Conservation (phyloP, 371 early-diverging fungal species). For the Dichotomocladium elegans region DNA sequence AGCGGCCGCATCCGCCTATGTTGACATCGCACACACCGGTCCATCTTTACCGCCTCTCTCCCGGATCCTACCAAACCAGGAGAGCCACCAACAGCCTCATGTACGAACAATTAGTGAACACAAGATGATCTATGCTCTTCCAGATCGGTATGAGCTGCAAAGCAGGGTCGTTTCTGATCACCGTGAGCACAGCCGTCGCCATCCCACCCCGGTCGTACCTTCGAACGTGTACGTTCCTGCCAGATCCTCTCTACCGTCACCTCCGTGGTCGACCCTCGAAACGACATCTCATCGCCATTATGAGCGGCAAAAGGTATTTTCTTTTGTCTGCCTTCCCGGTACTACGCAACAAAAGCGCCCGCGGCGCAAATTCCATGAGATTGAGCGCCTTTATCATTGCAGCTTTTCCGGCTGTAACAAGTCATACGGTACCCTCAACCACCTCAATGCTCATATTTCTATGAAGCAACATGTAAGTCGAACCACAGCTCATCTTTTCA, state of each 20-base stretch:
- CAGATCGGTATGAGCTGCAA: neutral
- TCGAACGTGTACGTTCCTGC: neutral
- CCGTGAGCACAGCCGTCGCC: neutral
- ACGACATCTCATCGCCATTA: slow-evolving; percentile 1
- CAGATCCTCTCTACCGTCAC: slow-evolving; percentile 14
- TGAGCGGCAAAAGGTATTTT: slow-evolving; percentile 45
- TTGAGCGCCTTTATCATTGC: slow-evolving; percentile 70
- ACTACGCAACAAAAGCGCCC: slow-evolving; percentile 64
- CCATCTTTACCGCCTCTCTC: slow-evolving; percentile 46
- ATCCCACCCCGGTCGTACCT: neutral
- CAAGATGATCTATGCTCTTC: neutral
- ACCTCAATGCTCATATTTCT: slow-evolving; percentile 68
- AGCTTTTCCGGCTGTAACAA: slow-evolving; percentile 60
- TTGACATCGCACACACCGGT: slow-evolving; percentile 6
- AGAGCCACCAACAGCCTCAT: neutral
- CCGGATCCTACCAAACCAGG: slow-evolving; percentile 23
- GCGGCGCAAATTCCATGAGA: slow-evolving; percentile 66
- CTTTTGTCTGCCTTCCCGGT: slow-evolving; percentile 62
- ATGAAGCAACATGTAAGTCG: slow-evolving; percentile 67
- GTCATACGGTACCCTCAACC: slow-evolving; percentile 70
- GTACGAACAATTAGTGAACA: neutral
- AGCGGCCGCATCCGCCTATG: slow-evolving; percentile 21
- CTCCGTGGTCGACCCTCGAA: slow-evolving; percentile 6
- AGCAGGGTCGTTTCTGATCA: neutral
- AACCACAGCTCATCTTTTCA: neutral